Evolutionary conservation across 108 stramenopile genomes (phyloP).

Genomic region (Nannochloropsis gaditana): DNA sequence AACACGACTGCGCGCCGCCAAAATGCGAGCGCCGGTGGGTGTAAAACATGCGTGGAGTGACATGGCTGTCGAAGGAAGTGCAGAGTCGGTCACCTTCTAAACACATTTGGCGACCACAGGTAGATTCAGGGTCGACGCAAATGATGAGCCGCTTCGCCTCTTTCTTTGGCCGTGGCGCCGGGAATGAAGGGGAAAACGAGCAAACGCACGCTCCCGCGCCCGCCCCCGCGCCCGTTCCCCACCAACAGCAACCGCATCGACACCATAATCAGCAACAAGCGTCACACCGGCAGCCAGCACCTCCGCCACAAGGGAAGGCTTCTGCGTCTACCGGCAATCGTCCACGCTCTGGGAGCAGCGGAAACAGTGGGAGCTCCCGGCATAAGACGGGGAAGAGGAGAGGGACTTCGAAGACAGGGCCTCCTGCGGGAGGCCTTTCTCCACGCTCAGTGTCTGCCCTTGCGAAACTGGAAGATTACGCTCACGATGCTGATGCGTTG

Average conservation of each 20-base stretch:
- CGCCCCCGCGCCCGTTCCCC: neutral
- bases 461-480: neutral
- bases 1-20: too few species aligned
- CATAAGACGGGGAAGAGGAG: neutral
- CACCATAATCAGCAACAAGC: neutral
- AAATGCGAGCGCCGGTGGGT: too few species aligned
- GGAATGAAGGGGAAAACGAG: neutral
- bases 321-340: neutral
- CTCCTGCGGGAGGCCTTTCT: neutral
- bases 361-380: neutral
- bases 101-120: too few species aligned
- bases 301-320: neutral
- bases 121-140: neutral
- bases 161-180: neutral
- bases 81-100: too few species aligned
- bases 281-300: neutral
- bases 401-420: neutral
- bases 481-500: neutral
- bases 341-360: neutral
- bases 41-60: too few species aligned
- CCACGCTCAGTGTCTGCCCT: conserved; percentile 7
- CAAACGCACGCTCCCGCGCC: neutral
- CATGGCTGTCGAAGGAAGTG: too few species aligned
- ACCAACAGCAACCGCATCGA: neutral
- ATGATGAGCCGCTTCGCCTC: conserved; percentile 13